Base-by-base conservation (phyloP, 202 grass and related monocot species). In the Digitaria exilis region DNA sequence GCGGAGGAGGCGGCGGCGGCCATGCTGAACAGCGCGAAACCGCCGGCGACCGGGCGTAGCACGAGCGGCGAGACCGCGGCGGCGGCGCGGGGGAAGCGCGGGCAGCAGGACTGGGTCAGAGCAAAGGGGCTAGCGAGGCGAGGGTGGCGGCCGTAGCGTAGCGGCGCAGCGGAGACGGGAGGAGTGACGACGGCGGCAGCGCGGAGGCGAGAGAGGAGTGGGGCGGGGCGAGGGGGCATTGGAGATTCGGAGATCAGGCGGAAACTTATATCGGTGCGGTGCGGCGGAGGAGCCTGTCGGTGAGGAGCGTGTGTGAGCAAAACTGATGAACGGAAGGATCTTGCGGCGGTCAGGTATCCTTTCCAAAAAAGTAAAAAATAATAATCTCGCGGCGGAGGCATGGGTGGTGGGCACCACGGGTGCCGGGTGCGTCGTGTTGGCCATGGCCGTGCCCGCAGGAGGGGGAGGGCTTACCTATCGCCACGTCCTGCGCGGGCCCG, bases 21-120 rank as follows among this genome's bases (percentile, higher is more conserved):
- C 84, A 84, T 83, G 84, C 80, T 90, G 80, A 70, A 87, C 4
- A 80, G 75, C 45, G 80, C 76, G 80, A 90, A 84, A 51, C 80
- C 75, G 42, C 52, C 51, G 44, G 61, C 18, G 52, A 72, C 57
- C 44, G 75, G 62, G 69, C 52, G 84, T 9, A 58, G 50, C 26
- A 69, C 21, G 41, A 62, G 32, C 15, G 73, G 69, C 61, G 67
- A 72, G 46, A 68, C 4, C 11, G 71, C 35, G 3, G 72, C 57
- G 61, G 68, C 18, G 6, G 25, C 52, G 24, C 54, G 54, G 52
- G 29, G 65, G 24, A 72, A 54, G 55, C 74, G 35, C 32, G 24
- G 31, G 44, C 19, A n/a, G n/a, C n/a, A 21, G 34, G 14, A 37
- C 6, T 10, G 12, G 39, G n/a, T 19, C 34, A 14, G 34, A 24